Evolutionary conservation across 2,329 filamentous ascomycete species (phyloP), one percentile per base, ranked within the genome.

Genomic region (Phaeoacremonium minimum): DNA sequence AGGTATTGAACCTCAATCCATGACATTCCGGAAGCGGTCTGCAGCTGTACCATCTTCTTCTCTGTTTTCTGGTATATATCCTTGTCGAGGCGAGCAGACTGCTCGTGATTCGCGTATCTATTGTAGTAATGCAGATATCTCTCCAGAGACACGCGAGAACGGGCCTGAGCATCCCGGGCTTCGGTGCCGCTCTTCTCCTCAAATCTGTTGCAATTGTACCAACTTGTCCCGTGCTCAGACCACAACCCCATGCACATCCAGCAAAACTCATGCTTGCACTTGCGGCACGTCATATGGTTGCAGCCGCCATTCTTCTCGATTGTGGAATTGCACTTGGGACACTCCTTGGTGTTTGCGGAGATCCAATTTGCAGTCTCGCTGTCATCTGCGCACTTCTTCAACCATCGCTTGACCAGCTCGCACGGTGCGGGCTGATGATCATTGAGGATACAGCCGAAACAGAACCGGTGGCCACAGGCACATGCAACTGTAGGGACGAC

Each of bases 201-300:
- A 52, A 85, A 98, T 7, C 93, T 77, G 57, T 95, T 98, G 74
- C 93, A 98, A 62, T 95, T 98, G 71, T 98, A 98, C 93, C 93
- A 98, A 64, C 88, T 95, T 4, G 91, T 98, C 45, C 93, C 93
- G 58, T 98, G 93, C 63, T 98, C 93, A 1, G 89, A 94, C 93
- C 93, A 98, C 1, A 95, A 71, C 0, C 93, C 93, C 93, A 98
- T 98, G 56, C 93, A 98, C 86, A 98, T 97, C 93, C 93, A 98
- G 66, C 93, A 98, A 55, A 98, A 96, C 55, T 96, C 90, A 55
- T 96, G 83, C 54, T 89, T 88, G 68, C 90, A 96, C 61, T 96
- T 96, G 38, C 90, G 75, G 58, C 90, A 96, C 0, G 90, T 96
- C 90, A 96, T 96, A 61, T 96, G 90, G 66, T 96, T 96, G 68